These are phyloP conservation scores for Talaromyces piceae DNA, from an alignment of 2,329 filamentous ascomycete genomes.

Conservation along the genomic window DNA sequence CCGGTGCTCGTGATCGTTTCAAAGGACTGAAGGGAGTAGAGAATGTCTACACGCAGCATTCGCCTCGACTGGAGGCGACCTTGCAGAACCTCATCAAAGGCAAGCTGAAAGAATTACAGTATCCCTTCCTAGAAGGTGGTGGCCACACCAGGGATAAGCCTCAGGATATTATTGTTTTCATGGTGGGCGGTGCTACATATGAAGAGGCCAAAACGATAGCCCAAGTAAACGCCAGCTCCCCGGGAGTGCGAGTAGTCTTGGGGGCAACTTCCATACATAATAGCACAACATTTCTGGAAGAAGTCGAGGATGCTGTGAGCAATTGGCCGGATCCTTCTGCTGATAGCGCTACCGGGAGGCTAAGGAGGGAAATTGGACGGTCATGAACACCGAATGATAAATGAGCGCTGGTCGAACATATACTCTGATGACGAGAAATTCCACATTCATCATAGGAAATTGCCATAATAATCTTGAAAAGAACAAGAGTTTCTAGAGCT, in stretches of 20 bases:
- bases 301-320: slow-evolving; percentile 80
- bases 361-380: slow-evolving; percentile 55
- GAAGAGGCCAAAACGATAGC: slow-evolving; percentile 96
- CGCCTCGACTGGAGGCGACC: slow-evolving; percentile 76
- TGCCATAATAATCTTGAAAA: not conserved
- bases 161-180: slow-evolving; percentile 92
- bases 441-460: not conserved
- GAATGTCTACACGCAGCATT: slow-evolving; percentile 98
- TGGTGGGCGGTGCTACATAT: slow-evolving; percentile 87
- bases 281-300: slow-evolving; percentile 77
- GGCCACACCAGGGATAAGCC: slow-evolving; percentile 87
- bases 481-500: not conserved
- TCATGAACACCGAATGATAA: slow-evolving; percentile 19
- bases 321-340: slow-evolving; percentile 69
- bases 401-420: not conserved
- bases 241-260: slow-evolving; percentile 80
- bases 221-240: slow-evolving; percentile 85
- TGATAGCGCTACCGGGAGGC: slow-evolving; percentile 53
- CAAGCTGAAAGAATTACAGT: slow-evolving; percentile 73
- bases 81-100: slow-evolving; percentile 92
- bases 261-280: slow-evolving; percentile 87
- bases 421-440: not conserved
- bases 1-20: slow-evolving; percentile 76
- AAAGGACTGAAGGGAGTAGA: slow-evolving; percentile 96
- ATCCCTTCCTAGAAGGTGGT: slow-evolving; percentile 86